Percentiles rank a stretch among this genome's conserved stretches.
These are phyloP conservation scores for Tylopilus balloui DNA, from an alignment of 768 basidiomycete genomes.

Conservation along the genomic window DNA sequence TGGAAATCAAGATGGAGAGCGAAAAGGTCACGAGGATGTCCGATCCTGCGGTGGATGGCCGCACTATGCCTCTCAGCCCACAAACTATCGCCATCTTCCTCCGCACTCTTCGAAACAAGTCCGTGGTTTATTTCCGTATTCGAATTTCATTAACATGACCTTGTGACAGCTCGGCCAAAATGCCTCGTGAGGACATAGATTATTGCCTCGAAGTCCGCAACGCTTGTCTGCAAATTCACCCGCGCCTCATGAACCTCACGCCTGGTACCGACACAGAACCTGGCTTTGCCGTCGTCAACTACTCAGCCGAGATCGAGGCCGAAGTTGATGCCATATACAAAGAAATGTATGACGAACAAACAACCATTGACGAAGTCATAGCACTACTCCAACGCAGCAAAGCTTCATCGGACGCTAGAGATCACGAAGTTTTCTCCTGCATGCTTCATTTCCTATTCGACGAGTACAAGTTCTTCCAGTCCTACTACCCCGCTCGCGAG, in stretches of 20 bases:
- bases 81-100: conserved; percentile 91
- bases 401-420: conserved; percentile 72
- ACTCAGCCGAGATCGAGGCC: conserved; percentile 81
- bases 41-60: conserved; percentile 71
- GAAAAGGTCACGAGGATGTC: conserved; percentile 75
- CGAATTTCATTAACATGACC: conserved; percentile 2
- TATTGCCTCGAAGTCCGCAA: conserved; percentile 91
- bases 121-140: conserved; percentile 25
- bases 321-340: conserved; percentile 97
- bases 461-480: conserved; percentile 99
- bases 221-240: conserved; percentile 89
- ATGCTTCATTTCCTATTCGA: conserved; percentile 99
- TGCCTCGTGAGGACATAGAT: conserved; percentile 75
- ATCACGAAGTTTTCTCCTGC: conserved; percentile 98
- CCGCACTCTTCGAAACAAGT: conserved; percentile 83
- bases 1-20: conserved; percentile 89
- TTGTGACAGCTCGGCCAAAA: conserved; percentile 56
- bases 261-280: conserved; percentile 87
- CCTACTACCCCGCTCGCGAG: conserved; percentile 90
- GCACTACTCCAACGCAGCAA: conserved; percentile 82
- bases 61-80: conserved; percentile 84
- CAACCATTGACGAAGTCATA: conserved; percentile 92
- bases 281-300: conserved; percentile 84
- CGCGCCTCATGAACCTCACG: conserved; percentile 89
- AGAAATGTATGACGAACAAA: conserved; percentile 96